Base-by-base conservation (phyloP, 176 grass and related monocot species). In the Coix lacrymajobi region DNA sequence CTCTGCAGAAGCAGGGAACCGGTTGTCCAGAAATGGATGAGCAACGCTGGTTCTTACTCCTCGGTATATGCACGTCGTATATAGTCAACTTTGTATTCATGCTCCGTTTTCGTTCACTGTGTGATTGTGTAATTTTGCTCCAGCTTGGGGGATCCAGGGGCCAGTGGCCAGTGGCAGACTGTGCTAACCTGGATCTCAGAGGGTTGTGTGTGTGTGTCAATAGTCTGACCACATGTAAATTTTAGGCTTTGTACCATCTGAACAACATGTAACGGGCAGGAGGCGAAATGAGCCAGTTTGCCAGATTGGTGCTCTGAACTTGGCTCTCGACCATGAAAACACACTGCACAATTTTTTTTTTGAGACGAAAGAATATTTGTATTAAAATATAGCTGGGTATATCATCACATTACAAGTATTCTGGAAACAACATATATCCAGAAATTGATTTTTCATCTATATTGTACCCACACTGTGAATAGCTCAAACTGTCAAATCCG, bases 21-120 rank as follows among this genome's bases (percentile, higher is more conserved):
- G 71, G 68, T 14, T 91, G 71, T 87, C 79, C 20, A 82, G 67
- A 82, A 82, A 87, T 66, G 71, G 68, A 41, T 25, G 70, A 83
- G 64, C 85, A 71, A 40, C 25, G 34, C 73, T 86, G 39, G 67
- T 62, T 86, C 74, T 75, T 86, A 65, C 57, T 68, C 45, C n/a
- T 74, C 30, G 77, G 74, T 83, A 86, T 73, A 76, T 84, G 63
- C 8, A 9, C 33, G 51, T 4, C n/a, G 61, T 80, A 51, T 32
- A 69, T 76, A 54, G 37, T 16, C 12, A 24, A 37, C 75, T 43
- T 3, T 89, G 82, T 83, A 66, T 12, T 29, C 60, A 76, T 48
- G 46, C 80, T 66, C 45, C 26, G 1, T 6, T 75, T 71, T 73
- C 81, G 44, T 67, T 75, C 37, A 76, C 36, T 24, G 30, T 11